phyloP scores from a whole-genome alignment of 2,329 filamentous ascomycete genomes.

The Helotiales sp. region DNA sequence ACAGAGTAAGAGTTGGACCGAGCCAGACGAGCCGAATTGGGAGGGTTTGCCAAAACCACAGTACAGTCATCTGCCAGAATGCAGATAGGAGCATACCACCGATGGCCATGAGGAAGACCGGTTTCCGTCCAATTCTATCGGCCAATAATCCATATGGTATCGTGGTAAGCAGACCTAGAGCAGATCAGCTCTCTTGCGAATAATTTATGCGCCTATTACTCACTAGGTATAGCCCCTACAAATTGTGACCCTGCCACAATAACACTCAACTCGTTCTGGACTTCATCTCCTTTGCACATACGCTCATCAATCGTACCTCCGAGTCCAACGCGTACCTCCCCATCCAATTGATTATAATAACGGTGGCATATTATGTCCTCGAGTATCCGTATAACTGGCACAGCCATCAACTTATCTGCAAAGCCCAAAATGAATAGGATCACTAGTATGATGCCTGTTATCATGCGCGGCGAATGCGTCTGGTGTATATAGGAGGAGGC shows the following conservation, averaged over 20 bases:
- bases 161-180: constrained; percentile 33
- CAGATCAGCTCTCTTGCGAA: not conserved
- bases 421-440: constrained; percentile 35
- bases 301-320: constrained; percentile 36
- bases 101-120: constrained; percentile 36
- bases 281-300: constrained; percentile 38
- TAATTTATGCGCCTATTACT: not conserved
- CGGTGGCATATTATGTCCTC: constrained; percentile 44
- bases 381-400: constrained; percentile 38
- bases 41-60: constrained; percentile 36
- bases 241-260: constrained; percentile 36
- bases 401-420: constrained; percentile 34
- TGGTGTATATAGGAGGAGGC: constrained; percentile 11
- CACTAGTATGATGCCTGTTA: constrained; percentile 35
- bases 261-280: constrained; percentile 40
- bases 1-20: constrained; percentile 32
- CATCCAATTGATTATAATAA: constrained; percentile 33
- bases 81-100: constrained; percentile 33
- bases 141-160: constrained; percentile 41
- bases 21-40: constrained; percentile 38
- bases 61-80: constrained; percentile 35
- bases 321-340: constrained; percentile 25
- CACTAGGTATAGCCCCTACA: constrained; percentile 35
- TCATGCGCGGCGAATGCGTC: constrained; percentile 30
- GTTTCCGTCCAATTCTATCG: constrained; percentile 40